Evolutionary conservation across 1,139 yeast genomes (phyloP).

Genomic region (Saccharomyces hybrid): DNA sequence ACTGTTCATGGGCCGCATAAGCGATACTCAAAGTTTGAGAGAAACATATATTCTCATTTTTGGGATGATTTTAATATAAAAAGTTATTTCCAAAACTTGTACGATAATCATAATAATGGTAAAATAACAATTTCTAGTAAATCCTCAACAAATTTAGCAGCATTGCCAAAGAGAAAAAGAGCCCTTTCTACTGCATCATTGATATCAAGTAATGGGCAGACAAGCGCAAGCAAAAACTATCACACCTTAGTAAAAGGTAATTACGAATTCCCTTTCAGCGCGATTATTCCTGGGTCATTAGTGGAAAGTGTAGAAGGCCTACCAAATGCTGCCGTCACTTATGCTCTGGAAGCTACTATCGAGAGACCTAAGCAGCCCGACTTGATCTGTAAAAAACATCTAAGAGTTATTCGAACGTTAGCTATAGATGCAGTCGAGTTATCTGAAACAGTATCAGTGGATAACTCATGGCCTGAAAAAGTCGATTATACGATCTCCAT

Average conservation of each 20-base stretch:
- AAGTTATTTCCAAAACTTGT: conserved; percentile 26
- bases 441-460: conserved; percentile 88
- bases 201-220: conserved; percentile 12
- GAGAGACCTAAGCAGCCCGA: conserved; percentile 77
- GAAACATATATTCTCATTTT: conserved; percentile 60
- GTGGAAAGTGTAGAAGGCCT: conserved; percentile 90
- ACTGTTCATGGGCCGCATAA: conserved; percentile 42
- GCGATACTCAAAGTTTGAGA: conserved; percentile 54
- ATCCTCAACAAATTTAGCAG: conserved; percentile 21
- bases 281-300: conserved; percentile 75
- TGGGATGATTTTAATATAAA: conserved; percentile 65
- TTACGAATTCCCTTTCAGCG: conserved; percentile 84
- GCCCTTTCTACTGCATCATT: conserved; percentile 5
- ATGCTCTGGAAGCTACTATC: conserved; percentile 68
- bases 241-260: conserved; percentile 59
- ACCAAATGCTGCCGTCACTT: conserved; percentile 75
- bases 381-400: conserved; percentile 59
- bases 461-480: conserved; percentile 92
- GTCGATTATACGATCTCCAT: conserved; percentile 84
- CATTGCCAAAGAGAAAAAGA: conserved; percentile 7
- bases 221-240: conserved; percentile 25
- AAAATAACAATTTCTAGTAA: conserved; percentile 16
- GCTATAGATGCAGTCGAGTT: conserved; percentile 84
- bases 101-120: conserved; percentile 24
- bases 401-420: conserved; percentile 81